These are phyloP conservation scores for Lophium mytilinum DNA, from an alignment of 495 filamentous ascomycete species.

Conservation along the genomic window DNA sequence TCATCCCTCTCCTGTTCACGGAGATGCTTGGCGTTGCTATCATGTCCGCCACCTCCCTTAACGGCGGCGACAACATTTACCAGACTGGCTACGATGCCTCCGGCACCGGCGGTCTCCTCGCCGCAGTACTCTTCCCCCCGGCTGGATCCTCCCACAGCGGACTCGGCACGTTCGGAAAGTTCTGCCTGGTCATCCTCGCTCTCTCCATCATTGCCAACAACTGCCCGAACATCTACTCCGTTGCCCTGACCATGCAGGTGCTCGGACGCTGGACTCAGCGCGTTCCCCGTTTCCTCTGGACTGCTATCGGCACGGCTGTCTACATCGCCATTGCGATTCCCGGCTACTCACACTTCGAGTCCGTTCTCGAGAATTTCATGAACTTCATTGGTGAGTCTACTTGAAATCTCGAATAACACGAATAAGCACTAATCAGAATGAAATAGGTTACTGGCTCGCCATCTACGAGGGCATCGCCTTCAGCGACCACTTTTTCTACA, in stretches of 20 bases:
- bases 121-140: constrained; percentile 50
- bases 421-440: background rate
- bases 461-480: constrained; percentile 71
- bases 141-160: too few relatives aligned
- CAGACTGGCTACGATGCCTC: constrained; percentile 50
- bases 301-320: constrained; percentile 54
- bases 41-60: constrained; percentile 21
- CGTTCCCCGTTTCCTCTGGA: constrained; percentile 75
- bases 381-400: constrained; percentile 48
- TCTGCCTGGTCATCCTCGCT: constrained; percentile 73
- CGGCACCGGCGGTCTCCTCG: constrained; percentile 59
- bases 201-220: constrained; percentile 78
- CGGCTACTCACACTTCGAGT: constrained; percentile 65
- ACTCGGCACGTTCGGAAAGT: constrained; percentile 69
- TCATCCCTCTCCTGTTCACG: constrained; percentile 65
- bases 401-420: background rate
- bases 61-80: constrained; percentile 40
- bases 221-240: constrained; percentile 80
- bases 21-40: constrained; percentile 74
- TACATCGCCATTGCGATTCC: constrained; percentile 73
- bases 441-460: constrained; percentile 65
- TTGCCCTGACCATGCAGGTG: constrained; percentile 67
- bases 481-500: constrained; percentile 71
- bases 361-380: constrained; percentile 71
- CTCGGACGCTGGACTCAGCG: constrained; percentile 54